Evolutionary conservation across 345 rosid genomes (phyloP), one percentile per base, ranked within the genome.

Genomic region (Hibiscus mutabilis): DNA sequence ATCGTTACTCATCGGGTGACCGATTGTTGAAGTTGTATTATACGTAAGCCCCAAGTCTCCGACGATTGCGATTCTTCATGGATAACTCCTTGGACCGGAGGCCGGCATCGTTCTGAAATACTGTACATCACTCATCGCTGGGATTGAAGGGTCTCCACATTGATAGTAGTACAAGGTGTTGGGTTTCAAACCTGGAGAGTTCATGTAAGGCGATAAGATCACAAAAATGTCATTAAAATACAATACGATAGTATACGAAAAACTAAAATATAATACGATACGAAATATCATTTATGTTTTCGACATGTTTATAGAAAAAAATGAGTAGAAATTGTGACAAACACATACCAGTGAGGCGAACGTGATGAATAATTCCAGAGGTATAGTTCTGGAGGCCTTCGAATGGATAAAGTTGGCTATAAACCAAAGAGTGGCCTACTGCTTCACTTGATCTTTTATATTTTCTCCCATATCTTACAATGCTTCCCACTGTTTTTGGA

Each of bases 351-450:
- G 82, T 82, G 35, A 95, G 84, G 74, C 88, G 89, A 78, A 87
- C 99, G 66, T 95, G 99, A 83, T 95, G 97, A 22, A 92, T 90
- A 69, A 95, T 90, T 63, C 97, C 97, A 44, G 97, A 95, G 56
- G 97, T 92, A 27, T 92, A 95, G 75, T 95, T 95, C 59, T 84
- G 81, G 40, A 95, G 92, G 75, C 97, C 97, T 19, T 87, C 71
- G 59, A 87, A 92, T 42, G 96, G 96, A 79, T 90, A 92, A 61
- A 92, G 91, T 77, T 95, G 97, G 75, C 31, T 84, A 74, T 92
- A 95, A 81, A 95, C 77, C 47, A 86, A 86, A 51, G 96, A 84
- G 37, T 80, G 63, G 37, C 97, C 99, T 6, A 33, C 80, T 4
- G 89, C 90, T 81, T 27, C 80, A 66, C 56, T 83, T 69, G 40